Evolutionary conservation across 1,139 yeast species (phyloP), one percentile per base, ranked within the genome.

Genomic region (Candida labiduridarum): DNA sequence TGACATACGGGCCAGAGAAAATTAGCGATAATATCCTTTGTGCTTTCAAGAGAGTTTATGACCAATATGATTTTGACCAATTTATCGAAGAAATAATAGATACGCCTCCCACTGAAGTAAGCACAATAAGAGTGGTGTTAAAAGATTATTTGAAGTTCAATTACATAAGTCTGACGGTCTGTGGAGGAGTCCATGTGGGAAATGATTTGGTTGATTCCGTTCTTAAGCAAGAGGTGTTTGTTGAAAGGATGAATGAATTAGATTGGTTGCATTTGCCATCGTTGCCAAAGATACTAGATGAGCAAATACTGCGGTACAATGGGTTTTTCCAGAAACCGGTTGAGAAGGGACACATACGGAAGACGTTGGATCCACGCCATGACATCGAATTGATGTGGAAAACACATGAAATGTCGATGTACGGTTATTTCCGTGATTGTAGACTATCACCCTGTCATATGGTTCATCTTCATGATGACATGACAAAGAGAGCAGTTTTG

Each of bases 371-470:
- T 1, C 78, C 79, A 0, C 69, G 78, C 1, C 58, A 72, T 48
- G 78, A 74, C 49, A 66, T 74, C 31, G 78, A 74, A 51, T 59
- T 74, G 40, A 59, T 68, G 1, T 73, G 78, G 78, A 76, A 70
- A 49, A 72, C 78, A 7, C 76, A 73, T 52, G 75, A 69, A 50
- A 57, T 73, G 30, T 56, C 62, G 3, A 62, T 66, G 41, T 47
- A 44, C 16, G 55, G 55, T 27, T 73, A 74, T 53, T 59, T 61
- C 43, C 46, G 56, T 1, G 64, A 60, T 46, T 65, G 68, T 44
- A 46, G 50, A 29, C 39, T 41, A 5, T 42, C 22, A 4, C 35
- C 44, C 5, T 48, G 54, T 12, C 56, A 54, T 2, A 44, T 41
- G 11, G 47, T 58, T 2, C 52, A 62, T 31, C 58, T 55, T 44